A percentile compares a stretch with the other conserved stretches of the same genome.
phyloP scores from a whole-genome alignment of 441 rosid species.

The Syzygium syzygioides region DNA sequence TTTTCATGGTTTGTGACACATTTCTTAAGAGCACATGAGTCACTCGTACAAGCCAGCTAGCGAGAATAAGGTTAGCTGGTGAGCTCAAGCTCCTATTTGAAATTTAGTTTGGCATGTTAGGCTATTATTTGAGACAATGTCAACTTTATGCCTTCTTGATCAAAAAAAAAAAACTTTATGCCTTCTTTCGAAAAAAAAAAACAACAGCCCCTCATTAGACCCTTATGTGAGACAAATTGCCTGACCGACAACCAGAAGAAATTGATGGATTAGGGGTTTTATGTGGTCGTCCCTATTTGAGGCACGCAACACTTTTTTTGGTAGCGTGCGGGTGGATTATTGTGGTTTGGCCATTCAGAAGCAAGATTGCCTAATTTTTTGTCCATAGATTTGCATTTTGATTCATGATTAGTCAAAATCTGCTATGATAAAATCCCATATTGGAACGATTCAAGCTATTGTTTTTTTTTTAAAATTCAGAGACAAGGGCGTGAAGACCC shows the following conservation, averaged over 20 bases:
- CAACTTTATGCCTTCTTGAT: not conserved
- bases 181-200: not conserved
- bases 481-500: not conserved
- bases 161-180: not conserved
- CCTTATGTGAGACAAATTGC: not conserved
- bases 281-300: not conserved
- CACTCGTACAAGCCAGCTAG: not conserved
- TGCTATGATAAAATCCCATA: not conserved
- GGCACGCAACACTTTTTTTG: not conserved
- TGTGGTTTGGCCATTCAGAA: not conserved
- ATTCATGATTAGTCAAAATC: not conserved
- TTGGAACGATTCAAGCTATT: not conserved
- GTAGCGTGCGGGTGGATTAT: not conserved
- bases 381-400: not conserved
- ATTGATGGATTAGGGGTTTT: not conserved
- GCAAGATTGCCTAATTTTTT: not conserved
- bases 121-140: not conserved
- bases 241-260: not conserved
- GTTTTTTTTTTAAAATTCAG: no score
- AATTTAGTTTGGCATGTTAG: not conserved
- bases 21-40: not conserved
- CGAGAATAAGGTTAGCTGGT: rapidly evolving
- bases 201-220: not conserved
- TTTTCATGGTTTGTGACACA: not conserved
- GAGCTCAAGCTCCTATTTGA: not conserved